Conservation (phyloP, 2,329 filamentous ascomycete species). For the Beauveria australis region DNA sequence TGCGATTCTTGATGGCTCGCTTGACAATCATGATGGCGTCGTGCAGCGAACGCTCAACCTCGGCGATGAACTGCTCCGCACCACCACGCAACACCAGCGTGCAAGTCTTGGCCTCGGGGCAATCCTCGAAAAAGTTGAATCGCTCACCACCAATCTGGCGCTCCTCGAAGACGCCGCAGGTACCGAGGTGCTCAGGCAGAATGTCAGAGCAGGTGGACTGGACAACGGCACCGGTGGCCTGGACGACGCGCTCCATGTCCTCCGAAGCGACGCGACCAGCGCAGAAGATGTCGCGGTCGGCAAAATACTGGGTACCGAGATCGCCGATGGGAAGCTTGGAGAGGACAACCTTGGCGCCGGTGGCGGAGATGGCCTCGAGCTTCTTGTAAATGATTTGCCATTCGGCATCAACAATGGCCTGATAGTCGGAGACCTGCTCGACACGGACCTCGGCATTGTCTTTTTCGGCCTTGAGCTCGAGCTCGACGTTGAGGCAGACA, state of each 20-base stretch:
- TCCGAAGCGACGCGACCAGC: slow-evolving; percentile 85
- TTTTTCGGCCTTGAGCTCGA: slow-evolving; percentile 98
- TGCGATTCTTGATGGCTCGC: slow-evolving; percentile 89
- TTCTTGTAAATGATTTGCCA: slow-evolving; percentile 99
- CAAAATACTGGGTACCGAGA: slow-evolving; percentile 94
- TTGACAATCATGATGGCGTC: slow-evolving; percentile 99
- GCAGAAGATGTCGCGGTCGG: slow-evolving; percentile 96
- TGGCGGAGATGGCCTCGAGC: slow-evolving; percentile 88
- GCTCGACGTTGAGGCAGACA: slow-evolving; percentile 92
- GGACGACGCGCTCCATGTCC: slow-evolving; percentile 92
- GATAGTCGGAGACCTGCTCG: slow-evolving; percentile 97
- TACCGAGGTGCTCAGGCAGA: slow-evolving; percentile 77
- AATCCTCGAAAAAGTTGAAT: slow-evolving; percentile 98
- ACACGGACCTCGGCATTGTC: slow-evolving; percentile 98
- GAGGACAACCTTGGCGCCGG: slow-evolving; percentile 92
- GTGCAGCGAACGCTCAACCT: slow-evolving; percentile 94
- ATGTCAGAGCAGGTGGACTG: slow-evolving; percentile 98
- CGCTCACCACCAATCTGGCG: slow-evolving; percentile 94
- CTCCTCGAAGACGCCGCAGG: slow-evolving; percentile 86
- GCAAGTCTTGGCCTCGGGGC: slow-evolving; percentile 92
- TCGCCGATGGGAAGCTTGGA: slow-evolving; percentile 97
- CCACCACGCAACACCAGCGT: slow-evolving; percentile 91
- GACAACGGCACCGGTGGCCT: slow-evolving; percentile 83
- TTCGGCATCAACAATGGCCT: slow-evolving; percentile 97
- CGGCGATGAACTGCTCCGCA: slow-evolving; percentile 97